A percentile compares a stretch with the other conserved stretches of the same genome.
These are phyloP conservation scores for Tricholoma saponaceum DNA, from an alignment of 768 basidiomycete genomes.

Conservation along the genomic window DNA sequence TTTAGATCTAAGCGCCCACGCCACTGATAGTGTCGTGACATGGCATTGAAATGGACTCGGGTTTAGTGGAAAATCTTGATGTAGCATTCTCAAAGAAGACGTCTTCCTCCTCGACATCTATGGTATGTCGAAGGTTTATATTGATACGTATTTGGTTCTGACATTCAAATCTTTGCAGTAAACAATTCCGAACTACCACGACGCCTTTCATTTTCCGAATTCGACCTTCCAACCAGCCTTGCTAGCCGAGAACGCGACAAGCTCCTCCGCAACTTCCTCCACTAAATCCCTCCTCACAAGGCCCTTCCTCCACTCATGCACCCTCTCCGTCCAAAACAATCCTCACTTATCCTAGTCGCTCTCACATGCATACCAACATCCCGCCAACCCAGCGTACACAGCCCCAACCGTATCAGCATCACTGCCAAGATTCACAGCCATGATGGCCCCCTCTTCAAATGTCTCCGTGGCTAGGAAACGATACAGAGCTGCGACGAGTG, in stretches of 20 bases:
- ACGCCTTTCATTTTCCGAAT: neutral
- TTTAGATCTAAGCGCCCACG: neutral
- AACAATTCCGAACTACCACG: neutral
- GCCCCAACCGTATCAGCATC: too few relatives aligned
- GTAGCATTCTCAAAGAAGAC: neutral
- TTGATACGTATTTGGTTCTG: neutral
- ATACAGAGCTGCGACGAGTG: slow-evolving; percentile 38
- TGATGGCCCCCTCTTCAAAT: slow-evolving; percentile 41
- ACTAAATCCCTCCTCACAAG: slow-evolving; percentile 31
- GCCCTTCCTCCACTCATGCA: slow-evolving; percentile 28
- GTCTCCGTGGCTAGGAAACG: slow-evolving; percentile 39
- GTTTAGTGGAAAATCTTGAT: neutral
- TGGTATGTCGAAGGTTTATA: neutral
- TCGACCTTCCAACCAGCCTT: neutral
- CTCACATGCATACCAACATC: too few relatives aligned
- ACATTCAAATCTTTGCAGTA: neutral
- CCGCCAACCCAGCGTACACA: too few relatives aligned
- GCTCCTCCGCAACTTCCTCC: slow-evolving; percentile 32
- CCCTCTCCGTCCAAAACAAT: slow-evolving; percentile 25
- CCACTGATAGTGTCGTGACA: neutral
- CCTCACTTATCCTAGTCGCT: too few relatives aligned
- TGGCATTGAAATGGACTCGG: neutral
- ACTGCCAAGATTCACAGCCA: slow-evolving; percentile 39
- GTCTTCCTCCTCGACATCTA: neutral
- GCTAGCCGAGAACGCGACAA: slow-evolving; percentile 21